phyloP scores from a whole-genome alignment of 331 rosid genomes.

The Dryas integrifolia region DNA sequence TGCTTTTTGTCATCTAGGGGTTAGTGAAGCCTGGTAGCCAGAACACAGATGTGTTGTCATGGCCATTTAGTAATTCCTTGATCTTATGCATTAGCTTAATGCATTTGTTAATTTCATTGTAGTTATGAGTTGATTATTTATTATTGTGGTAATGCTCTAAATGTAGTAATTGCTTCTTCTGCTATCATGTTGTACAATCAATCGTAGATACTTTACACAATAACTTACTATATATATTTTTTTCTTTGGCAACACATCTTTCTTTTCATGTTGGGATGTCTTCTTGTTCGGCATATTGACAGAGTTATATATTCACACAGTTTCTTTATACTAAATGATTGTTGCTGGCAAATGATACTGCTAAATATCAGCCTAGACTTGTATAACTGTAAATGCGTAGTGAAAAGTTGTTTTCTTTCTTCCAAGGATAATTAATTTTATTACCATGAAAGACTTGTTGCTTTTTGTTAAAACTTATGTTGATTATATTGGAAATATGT shows the following conservation, averaged over 20 bases:
- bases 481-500: background rate
- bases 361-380: background rate
- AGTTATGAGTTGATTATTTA: conserved; percentile 14
- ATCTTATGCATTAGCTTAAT: conserved; percentile 46
- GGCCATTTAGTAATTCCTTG: conserved; percentile 61
- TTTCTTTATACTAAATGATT: background rate
- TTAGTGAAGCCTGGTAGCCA: conserved; percentile 51
- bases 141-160: conserved; percentile 7
- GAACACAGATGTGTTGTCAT: conserved; percentile 51
- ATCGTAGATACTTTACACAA: background rate
- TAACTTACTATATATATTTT: background rate
- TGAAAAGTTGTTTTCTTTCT: background rate
- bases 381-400: background rate
- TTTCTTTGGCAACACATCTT: background rate
- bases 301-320: background rate
- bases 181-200: background rate
- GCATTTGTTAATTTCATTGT: conserved; percentile 23
- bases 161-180: conserved; percentile 1
- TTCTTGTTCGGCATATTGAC: background rate
- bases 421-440: background rate
- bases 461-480: background rate
- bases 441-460: background rate
- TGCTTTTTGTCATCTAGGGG: conserved; percentile 48
- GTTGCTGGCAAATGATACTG: background rate
- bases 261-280: background rate